A percentile compares a stretch with the other conserved stretches of the same genome.
phyloP scores from a whole-genome alignment of 2,329 filamentous ascomycete genomes.

The Neonectria neomacrospora region DNA sequence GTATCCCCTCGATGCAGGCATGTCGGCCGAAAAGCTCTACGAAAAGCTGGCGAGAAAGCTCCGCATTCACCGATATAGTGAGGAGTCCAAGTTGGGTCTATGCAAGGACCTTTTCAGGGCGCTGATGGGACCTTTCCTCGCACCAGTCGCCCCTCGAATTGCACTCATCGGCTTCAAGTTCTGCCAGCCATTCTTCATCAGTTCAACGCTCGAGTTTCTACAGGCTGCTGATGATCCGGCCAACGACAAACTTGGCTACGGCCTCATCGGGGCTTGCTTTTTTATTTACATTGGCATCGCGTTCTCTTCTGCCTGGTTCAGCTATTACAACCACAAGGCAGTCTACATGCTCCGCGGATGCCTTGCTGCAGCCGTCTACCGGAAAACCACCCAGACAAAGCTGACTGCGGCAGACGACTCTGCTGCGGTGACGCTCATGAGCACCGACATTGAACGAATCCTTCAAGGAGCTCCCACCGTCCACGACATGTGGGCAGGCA shows the following conservation, averaged over 20 bases:
- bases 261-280: conserved; percentile 54
- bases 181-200: conserved; percentile 57
- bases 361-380: conserved; percentile 49
- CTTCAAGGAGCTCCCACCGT: conserved; percentile 47
- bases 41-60: conserved; percentile 32
- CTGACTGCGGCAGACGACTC: conserved; percentile 50
- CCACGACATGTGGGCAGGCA: conserved; percentile 56
- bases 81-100: conserved; percentile 44
- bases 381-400: conserved; percentile 48
- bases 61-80: conserved; percentile 39
- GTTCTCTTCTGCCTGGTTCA: conserved; percentile 52
- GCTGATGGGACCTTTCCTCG: conserved; percentile 47
- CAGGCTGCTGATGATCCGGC: conserved; percentile 31
- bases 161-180: conserved; percentile 54
- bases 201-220: conserved; percentile 51
- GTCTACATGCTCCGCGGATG: conserved; percentile 48
- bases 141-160: conserved; percentile 52
- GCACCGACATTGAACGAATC: conserved; percentile 58
- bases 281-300: conserved; percentile 56
- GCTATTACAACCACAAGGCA: conserved; percentile 52
- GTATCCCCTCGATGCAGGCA: conserved; percentile 48
- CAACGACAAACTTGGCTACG: conserved; percentile 49
- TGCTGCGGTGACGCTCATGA: conserved; percentile 60
- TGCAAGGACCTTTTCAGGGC: conserved; percentile 45
- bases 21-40: conserved; percentile 39